Conservation (phyloP, 2,329 filamentous ascomycete species). For the Aureobasidium sp. region DNA sequence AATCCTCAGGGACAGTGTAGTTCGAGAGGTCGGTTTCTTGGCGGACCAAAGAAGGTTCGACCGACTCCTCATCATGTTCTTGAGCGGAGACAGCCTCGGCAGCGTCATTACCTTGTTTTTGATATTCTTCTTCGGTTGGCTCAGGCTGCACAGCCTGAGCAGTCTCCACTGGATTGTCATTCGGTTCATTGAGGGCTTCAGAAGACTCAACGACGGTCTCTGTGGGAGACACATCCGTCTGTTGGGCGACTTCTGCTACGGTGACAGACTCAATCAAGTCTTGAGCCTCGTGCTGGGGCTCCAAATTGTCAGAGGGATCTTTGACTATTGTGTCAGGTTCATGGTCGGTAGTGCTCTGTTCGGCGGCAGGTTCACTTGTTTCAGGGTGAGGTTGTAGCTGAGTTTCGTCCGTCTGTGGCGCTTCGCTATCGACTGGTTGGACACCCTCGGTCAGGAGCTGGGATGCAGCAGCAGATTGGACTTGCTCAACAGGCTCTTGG, state of each 20-base stretch:
- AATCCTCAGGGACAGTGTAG: slow-evolving; percentile 15
- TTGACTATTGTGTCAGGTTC: neutral
- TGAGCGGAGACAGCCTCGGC: neutral
- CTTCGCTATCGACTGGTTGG: neutral
- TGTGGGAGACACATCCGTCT: neutral
- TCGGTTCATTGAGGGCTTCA: neutral
- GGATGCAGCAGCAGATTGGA: neutral
- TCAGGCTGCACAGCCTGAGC: neutral
- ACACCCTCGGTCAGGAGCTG: slow-evolving; percentile 12
- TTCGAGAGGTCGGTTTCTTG: slow-evolving; percentile 10
- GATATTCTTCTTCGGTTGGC: neutral
- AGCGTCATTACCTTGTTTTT: slow-evolving; percentile 12
- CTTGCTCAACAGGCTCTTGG: slow-evolving; percentile 4
- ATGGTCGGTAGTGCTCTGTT: neutral
- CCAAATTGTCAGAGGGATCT: neutral
- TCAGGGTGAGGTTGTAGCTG: neutral
- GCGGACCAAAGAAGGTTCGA: neutral
- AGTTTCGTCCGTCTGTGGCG: neutral
- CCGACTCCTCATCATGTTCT: neutral
- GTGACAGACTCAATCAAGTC: neutral
- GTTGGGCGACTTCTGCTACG: neutral
- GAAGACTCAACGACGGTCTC: neutral
- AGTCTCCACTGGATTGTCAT: neutral
- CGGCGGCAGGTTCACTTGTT: neutral
- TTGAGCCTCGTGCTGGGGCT: neutral